Percentiles rank a stretch among this genome's conserved stretches.
These are phyloP conservation scores for Aureobasidium mangrovei DNA, from an alignment of 2,329 filamentous ascomycete genomes.

Conservation along the genomic window DNA sequence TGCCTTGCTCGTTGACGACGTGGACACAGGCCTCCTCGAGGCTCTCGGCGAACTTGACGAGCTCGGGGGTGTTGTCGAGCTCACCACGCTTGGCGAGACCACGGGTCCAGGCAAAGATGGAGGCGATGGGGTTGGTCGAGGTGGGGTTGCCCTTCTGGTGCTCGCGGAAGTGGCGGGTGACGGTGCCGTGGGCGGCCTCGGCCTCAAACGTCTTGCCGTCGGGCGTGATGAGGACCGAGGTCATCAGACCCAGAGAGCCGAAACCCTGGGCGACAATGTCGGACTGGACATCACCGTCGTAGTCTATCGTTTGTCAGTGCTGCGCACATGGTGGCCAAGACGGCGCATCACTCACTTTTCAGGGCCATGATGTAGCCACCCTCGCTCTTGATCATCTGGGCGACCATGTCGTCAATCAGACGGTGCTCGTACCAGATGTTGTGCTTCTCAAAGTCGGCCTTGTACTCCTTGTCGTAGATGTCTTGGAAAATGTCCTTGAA, in stretches of 20 bases:
- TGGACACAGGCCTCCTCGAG: slow-evolving; percentile 91
- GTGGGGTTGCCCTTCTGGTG: slow-evolving; percentile 97
- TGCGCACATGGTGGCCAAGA: background rate
- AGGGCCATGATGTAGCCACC: slow-evolving; percentile 96
- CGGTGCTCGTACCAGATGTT: slow-evolving; percentile 99
- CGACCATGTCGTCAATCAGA: slow-evolving; percentile 98
- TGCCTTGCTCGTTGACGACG: slow-evolving; percentile 83
- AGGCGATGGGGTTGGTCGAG: slow-evolving; percentile 96
- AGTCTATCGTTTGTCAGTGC: slow-evolving; percentile 52
- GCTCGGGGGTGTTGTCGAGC: slow-evolving; percentile 84
- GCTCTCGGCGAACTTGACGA: slow-evolving; percentile 82
- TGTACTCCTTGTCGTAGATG: slow-evolving; percentile 81
- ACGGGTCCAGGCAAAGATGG: slow-evolving; percentile 98
- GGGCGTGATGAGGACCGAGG: slow-evolving; percentile 91
- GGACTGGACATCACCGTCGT: slow-evolving; percentile 97
- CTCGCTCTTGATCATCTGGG: slow-evolving; percentile 98
- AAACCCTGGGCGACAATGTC: slow-evolving; percentile 98
- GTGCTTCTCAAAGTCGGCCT: slow-evolving; percentile 80
- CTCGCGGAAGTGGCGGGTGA: slow-evolving; percentile 97
- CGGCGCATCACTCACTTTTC: slow-evolving; percentile 62
- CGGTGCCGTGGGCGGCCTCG: slow-evolving; percentile 95
- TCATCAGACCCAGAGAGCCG: slow-evolving; percentile 96
- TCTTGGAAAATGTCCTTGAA: slow-evolving; percentile 99
- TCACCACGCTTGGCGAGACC: slow-evolving; percentile 87
- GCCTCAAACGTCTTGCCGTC: slow-evolving; percentile 96